Conservation (phyloP, 371 early-diverging fungal species). For the Basidiobolus heterosporus region DNA sequence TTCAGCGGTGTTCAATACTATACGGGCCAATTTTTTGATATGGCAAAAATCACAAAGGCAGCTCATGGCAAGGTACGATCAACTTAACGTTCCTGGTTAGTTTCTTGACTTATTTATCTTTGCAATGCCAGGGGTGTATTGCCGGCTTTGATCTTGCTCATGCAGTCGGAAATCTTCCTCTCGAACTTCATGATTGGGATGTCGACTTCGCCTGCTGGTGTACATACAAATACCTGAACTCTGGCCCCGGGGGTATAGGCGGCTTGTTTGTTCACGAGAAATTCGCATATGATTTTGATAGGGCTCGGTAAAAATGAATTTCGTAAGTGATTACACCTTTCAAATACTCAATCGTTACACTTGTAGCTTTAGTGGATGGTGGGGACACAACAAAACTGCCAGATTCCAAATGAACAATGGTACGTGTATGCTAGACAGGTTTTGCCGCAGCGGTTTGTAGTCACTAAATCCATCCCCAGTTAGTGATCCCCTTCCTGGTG, state of each 20-base stretch:
- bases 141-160: conserved; percentile 95
- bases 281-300: conserved; percentile 29
- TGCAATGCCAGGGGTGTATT: conserved; percentile 45
- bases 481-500: conserved; percentile 60
- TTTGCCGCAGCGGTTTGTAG: not conserved
- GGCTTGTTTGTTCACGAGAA: conserved; percentile 74
- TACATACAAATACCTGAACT: conserved; percentile 91
- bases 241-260: conserved; percentile 88
- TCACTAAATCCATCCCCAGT: conserved; percentile 13
- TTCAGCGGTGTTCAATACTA: conserved; percentile 91
- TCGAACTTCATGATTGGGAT: conserved; percentile 83
- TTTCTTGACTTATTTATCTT: not conserved
- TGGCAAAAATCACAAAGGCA: conserved; percentile 65
- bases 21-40: conserved; percentile 87
- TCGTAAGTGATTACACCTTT: conserved; percentile 1
- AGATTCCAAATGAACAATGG: conserved; percentile 67
- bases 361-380: conserved; percentile 78
- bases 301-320: conserved; percentile 19
- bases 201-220: conserved; percentile 98
- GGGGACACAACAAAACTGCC: conserved; percentile 70
- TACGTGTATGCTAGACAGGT: conserved; percentile 9
- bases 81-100: not conserved
- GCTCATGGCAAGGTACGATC: conserved; percentile 52
- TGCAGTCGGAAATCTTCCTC: conserved; percentile 83
- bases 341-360: not conserved